A percentile compares a stretch with the other conserved stretches of the same genome.
Conservation (phyloP, 2,329 filamentous ascomycete species). For the Pseudopyricularia javanii region DNA sequence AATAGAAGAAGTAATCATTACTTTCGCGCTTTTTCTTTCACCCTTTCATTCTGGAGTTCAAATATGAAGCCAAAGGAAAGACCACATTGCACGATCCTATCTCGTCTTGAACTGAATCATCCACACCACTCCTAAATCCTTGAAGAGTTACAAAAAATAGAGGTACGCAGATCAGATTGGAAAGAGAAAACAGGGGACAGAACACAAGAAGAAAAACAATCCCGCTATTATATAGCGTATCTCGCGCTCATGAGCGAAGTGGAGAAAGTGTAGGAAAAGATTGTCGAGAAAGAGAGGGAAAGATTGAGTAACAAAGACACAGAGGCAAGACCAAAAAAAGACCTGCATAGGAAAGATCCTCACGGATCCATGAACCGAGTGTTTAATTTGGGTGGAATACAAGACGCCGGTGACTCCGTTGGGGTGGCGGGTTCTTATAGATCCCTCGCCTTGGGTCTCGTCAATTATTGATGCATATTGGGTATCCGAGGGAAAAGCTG, state of each 20-base stretch:
- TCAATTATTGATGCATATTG: slow-evolving; percentile 4
- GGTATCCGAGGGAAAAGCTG: slow-evolving; percentile 3
- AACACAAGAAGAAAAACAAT: slow-evolving; percentile 4
- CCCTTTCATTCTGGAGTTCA: neutral
- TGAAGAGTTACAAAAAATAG: slow-evolving; percentile 1
- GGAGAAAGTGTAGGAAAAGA: neutral
- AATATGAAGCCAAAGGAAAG: neutral
- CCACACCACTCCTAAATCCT: slow-evolving; percentile 1
- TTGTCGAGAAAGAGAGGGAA: no score
- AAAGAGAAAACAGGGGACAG: slow-evolving; percentile 3
- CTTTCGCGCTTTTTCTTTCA: no score
- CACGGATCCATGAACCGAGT: neutral
- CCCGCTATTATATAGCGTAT: slow-evolving; percentile 1
- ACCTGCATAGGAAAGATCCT: slow-evolving; percentile 4
- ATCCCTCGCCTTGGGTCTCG: neutral
- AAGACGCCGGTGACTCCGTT: slow-evolving; percentile 1
- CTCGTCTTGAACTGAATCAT: neutral
- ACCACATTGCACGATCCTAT: neutral
- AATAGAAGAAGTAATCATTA: no score
- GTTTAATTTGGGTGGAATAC: neutral
- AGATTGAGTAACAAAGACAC: slow-evolving; percentile 14
- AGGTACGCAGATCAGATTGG: neutral
- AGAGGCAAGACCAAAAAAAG: slow-evolving; percentile 7
- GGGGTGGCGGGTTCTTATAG: neutral
- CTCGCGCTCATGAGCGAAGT: neutral